phyloP scores from a whole-genome alignment of 768 basidiomycete species.

The Trametes sanguinea region DNA sequence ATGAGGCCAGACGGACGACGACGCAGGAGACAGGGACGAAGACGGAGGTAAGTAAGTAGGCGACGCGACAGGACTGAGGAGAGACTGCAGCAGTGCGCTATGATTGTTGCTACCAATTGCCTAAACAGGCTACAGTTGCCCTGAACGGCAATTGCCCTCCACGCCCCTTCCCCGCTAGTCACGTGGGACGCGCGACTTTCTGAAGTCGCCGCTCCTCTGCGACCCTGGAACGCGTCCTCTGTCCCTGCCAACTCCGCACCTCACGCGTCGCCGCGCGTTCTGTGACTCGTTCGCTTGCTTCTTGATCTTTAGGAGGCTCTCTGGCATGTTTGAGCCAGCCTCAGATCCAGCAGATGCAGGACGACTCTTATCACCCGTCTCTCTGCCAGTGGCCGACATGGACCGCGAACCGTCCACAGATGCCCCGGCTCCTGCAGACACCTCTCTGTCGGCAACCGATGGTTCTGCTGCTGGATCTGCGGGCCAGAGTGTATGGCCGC shows the following conservation, averaged over 20 bases:
- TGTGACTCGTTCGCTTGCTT: neutral
- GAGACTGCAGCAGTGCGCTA: neutral
- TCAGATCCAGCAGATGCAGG: slow-evolving; percentile 7
- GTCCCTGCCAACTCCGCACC: neutral
- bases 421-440: slow-evolving; percentile 3
- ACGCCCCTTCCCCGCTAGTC: neutral
- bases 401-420: slow-evolving; percentile 14
- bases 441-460: slow-evolving; percentile 2
- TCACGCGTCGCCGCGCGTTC: slow-evolving; percentile 20
- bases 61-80: neutral
- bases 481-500: neutral
- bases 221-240: slow-evolving; percentile 2
- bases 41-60: neutral
- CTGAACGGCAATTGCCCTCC: slow-evolving; percentile 2
- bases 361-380: neutral
- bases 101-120: slow-evolving; percentile 20
- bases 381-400: neutral
- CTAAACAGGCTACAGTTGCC: slow-evolving; percentile 10
- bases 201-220: slow-evolving; percentile 3
- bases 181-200: slow-evolving; percentile 8
- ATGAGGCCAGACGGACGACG: slow-evolving; percentile 2
- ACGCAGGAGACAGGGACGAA: neutral
- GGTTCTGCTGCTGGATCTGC: neutral
- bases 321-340: slow-evolving; percentile 11
- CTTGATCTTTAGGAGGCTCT: neutral